phyloP scores from a whole-genome alignment of 2,329 filamentous ascomycete genomes.

The Trichoderma sp. region DNA sequence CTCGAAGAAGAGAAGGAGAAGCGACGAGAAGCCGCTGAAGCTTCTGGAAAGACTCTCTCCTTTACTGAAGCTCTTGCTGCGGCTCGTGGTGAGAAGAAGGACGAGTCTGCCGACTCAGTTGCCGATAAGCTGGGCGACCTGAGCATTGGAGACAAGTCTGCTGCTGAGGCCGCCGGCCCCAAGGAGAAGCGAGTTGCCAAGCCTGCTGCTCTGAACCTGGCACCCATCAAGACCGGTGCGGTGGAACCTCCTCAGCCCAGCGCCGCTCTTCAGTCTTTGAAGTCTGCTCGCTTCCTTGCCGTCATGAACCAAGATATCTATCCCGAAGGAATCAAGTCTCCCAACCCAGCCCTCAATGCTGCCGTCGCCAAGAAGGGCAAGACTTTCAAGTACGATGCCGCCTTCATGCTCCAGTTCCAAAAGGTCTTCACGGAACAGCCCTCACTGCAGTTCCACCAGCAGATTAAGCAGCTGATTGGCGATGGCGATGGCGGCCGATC shows the following conservation, averaged over 20 bases:
- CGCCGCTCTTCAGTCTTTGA: slow-evolving; percentile 88
- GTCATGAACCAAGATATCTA: slow-evolving; percentile 80
- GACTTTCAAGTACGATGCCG: slow-evolving; percentile 91
- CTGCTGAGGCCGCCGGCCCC: slow-evolving; percentile 51
- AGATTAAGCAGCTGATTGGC: slow-evolving; percentile 84
- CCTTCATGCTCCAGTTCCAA: slow-evolving; percentile 96
- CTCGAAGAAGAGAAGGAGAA: slow-evolving; percentile 72
- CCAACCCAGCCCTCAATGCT: slow-evolving; percentile 87
- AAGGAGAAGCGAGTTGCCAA: slow-evolving; percentile 72
- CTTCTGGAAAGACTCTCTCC: slow-evolving; percentile 52
- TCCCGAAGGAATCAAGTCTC: slow-evolving; percentile 80
- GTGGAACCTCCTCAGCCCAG: slow-evolving; percentile 92
- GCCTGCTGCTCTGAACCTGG: slow-evolving; percentile 85
- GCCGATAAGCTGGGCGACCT: slow-evolving; percentile 57
- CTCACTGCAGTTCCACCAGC: slow-evolving; percentile 87
- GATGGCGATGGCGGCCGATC: slow-evolving; percentile 70
- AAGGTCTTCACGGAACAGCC: slow-evolving; percentile 96
- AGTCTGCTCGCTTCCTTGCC: slow-evolving; percentile 85
- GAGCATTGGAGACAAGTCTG: slow-evolving; percentile 52
- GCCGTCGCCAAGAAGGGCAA: slow-evolving; percentile 78
- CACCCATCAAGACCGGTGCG: slow-evolving; percentile 77
- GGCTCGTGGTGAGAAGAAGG: slow-evolving; percentile 43
- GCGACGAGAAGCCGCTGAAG: slow-evolving; percentile 56
- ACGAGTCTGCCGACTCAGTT: slow-evolving; percentile 44
- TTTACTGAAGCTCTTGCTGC: slow-evolving; percentile 57